These are phyloP conservation scores for Candida coleopterorum DNA, from an alignment of 805 yeast species.

Conservation along the genomic window DNA sequence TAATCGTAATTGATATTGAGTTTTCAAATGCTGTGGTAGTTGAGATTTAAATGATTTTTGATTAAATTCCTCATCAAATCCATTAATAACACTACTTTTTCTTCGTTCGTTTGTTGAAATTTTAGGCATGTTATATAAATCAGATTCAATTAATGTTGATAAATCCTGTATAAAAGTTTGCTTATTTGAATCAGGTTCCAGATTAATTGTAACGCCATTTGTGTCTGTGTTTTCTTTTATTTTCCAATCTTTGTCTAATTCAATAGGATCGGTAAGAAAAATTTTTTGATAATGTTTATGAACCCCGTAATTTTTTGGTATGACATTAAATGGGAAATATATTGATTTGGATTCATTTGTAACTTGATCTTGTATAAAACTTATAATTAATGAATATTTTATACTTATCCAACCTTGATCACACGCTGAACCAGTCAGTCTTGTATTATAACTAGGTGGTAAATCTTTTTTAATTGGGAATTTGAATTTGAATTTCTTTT, in stretches of 20 bases:
- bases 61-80: slow-evolving; percentile 12
- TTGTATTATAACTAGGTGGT: slow-evolving; percentile 39
- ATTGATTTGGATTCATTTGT: slow-evolving; percentile 13
- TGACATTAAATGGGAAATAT: slow-evolving; percentile 32
- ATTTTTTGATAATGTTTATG: slow-evolving; percentile 26
- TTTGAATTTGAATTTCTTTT: slow-evolving; percentile 18
- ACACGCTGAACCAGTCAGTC: slow-evolving; percentile 36
- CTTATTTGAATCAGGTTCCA: slow-evolving; percentile 3
- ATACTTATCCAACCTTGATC: slow-evolving; percentile 38
- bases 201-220: not conserved
- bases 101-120: slow-evolving; percentile 29
- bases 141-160: slow-evolving; percentile 26
- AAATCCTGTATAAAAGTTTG: slow-evolving; percentile 27
- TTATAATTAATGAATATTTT: slow-evolving; percentile 32
- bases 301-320: slow-evolving; percentile 20
- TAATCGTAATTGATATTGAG: slow-evolving; percentile 34
- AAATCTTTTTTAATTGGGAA: slow-evolving; percentile 19
- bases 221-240: slow-evolving; percentile 8
- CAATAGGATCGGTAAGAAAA: slow-evolving; percentile 20
- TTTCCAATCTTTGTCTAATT: slow-evolving; percentile 27
- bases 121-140: slow-evolving; percentile 29
- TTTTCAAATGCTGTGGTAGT: slow-evolving; percentile 24
- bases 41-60: slow-evolving; percentile 16
- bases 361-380: slow-evolving; percentile 18
- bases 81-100: slow-evolving; percentile 20